Evolutionary conservation across 2,329 filamentous ascomycete genomes (phyloP).

Genomic region (Botrytis tulipae): DNA sequence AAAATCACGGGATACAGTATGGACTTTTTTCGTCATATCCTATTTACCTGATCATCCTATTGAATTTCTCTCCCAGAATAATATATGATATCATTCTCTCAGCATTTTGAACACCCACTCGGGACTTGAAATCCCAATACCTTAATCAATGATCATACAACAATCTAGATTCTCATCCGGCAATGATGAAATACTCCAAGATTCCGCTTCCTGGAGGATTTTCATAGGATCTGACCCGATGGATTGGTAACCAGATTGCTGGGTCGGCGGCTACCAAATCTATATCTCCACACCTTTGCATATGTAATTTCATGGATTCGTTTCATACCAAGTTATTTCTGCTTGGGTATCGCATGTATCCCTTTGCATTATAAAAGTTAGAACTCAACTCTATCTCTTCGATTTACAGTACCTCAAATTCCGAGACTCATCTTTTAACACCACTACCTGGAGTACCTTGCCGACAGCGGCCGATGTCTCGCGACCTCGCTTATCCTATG

Average conservation of each 20-base stretch:
- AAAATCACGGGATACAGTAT: background rate
- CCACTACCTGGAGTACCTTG: background rate
- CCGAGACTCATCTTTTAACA: too few species aligned
- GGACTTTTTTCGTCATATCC: background rate
- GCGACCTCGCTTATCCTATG: background rate
- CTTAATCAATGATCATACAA: background rate
- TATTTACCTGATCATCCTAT: background rate
- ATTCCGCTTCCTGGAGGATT: background rate
- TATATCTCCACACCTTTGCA: too few species aligned
- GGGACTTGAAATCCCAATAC: background rate
- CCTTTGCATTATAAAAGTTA: accelerated
- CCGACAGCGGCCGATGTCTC: background rate
- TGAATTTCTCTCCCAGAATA: background rate
- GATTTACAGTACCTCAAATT: background rate
- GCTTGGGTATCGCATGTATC: background rate
- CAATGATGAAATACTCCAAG: background rate
- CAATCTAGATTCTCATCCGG: too few species aligned
- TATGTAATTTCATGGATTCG: background rate
- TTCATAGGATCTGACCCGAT: background rate
- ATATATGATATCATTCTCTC: background rate
- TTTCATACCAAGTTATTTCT: background rate
- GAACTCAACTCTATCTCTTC: background rate
- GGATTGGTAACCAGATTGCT: background rate
- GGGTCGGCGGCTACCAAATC: background rate
- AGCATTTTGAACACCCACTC: background rate